phyloP scores from a whole-genome alignment of 140 eudicot species.

The Artemisia princeps region DNA sequence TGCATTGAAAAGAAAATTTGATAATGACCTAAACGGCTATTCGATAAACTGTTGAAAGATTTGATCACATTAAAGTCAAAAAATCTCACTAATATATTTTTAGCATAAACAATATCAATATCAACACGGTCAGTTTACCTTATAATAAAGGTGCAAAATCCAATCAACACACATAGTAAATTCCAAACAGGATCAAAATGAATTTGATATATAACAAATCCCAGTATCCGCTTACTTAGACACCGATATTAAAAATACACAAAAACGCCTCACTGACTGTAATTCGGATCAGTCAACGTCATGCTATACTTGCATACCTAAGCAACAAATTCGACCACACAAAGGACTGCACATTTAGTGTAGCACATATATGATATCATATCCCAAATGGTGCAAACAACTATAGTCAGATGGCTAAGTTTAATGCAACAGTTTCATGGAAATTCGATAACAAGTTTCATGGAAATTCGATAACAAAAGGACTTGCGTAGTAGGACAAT shows the following conservation, averaged over 20 bases:
- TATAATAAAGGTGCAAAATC: neutral
- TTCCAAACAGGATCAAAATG: too few relatives aligned
- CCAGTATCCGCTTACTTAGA: neutral
- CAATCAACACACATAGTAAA: neutral
- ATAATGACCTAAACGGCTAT: neutral
- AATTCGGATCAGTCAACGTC: conserved; percentile 2
- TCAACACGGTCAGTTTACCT: neutral
- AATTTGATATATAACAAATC: neutral
- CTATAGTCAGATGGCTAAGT: conserved; percentile 1
- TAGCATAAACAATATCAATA: neutral
- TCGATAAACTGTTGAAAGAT: neutral
- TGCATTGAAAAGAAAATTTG: neutral
- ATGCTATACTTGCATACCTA: conserved; percentile 14
- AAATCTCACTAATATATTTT: neutral
- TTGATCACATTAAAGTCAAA: neutral
- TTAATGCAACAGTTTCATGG: too few relatives aligned
- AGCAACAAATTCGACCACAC: neutral
- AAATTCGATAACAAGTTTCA: too few relatives aligned
- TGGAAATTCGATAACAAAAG: too few relatives aligned
- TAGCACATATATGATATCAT: neutral
- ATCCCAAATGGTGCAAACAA: conserved; percentile 5
- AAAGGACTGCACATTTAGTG: neutral
- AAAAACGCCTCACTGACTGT: neutral
- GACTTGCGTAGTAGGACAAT: too few relatives aligned
- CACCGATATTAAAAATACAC: neutral